Base-by-base conservation (phyloP, 306 rosid species). In the Urtica urens region DNA sequence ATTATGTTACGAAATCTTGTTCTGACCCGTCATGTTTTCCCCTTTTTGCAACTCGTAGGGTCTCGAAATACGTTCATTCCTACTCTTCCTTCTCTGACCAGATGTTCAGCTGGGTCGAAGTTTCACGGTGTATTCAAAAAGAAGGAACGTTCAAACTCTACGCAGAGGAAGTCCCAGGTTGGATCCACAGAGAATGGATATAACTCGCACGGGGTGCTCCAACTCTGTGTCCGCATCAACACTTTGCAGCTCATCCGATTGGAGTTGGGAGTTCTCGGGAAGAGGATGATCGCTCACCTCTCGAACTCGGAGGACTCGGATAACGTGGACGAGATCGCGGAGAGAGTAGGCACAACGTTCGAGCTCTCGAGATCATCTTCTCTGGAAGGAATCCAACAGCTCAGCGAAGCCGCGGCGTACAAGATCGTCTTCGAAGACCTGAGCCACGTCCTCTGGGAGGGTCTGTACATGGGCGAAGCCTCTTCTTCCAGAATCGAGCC, bases 191-290 rank as follows among this genome's bases (percentile, higher is more conserved):
- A 64, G 22, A 77, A 69, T 23, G 73, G 62, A 33, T 10, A 35
- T 35, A 64, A 58, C 72, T 75, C 75, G 33, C 47, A 68, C 29
- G 81, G 82, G 60, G 40, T 73, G 58, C 78, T 85, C 18, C 92
- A 81, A 49, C 76, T 90, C 48, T 90, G 85, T 55, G 94, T 82
- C 58, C 80, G 94, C 49, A 28, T 90, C 42, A 90, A 79, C 67
- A 77, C 99, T 2, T 55, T 90, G 79, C 92, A 90, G 69, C 85
- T 79, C 25, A 71, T 90, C 43, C 87, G 83, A 49, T 56, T 66
- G 67, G 94, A 85, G 57, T 57, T 85, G 63, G 81, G 66, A 35
- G 92, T 75, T 40, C 53, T 81, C 50, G 92, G 78, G 50, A 85
- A 73, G 77, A 81, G 82, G 58, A 62, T 71, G 29, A 51, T 76